Evolutionary conservation across 768 basidiomycete species (phyloP).

Genomic region (Sarcomyxa edulis): DNA sequence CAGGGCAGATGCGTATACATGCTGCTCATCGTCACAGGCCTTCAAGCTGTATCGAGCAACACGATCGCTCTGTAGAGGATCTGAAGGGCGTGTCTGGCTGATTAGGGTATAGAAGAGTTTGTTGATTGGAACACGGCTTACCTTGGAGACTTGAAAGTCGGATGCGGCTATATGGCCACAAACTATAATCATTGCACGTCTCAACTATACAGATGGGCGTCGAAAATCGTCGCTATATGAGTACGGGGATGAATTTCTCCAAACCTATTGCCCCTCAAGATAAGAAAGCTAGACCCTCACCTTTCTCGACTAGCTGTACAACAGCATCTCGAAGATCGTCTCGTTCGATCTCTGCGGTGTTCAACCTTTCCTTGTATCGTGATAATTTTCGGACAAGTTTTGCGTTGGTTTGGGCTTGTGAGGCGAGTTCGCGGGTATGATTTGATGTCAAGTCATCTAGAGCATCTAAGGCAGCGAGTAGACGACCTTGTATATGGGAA

Average conservation of each 20-base stretch:
- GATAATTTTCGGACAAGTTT: slow-evolving; percentile 7
- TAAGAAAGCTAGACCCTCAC: slow-evolving; percentile 29
- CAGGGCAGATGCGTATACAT: slow-evolving; percentile 36
- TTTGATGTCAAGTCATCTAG: slow-evolving; percentile 7
- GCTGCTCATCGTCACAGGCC: too few relatives aligned
- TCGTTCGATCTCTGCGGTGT: slow-evolving; percentile 30
- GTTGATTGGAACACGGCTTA: slow-evolving; percentile 17
- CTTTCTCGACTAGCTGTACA: slow-evolving; percentile 50
- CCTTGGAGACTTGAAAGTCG: slow-evolving; percentile 35
- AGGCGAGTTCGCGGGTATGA: slow-evolving; percentile 9
- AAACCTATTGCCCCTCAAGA: neutral
- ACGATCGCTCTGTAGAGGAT: too few relatives aligned
- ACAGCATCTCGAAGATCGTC: slow-evolving; percentile 55
- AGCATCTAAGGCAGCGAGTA: slow-evolving; percentile 12
- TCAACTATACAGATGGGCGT: slow-evolving; percentile 32
- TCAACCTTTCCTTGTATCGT: slow-evolving; percentile 4
- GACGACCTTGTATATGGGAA: slow-evolving; percentile 14
- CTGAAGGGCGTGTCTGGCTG: slow-evolving; percentile 1
- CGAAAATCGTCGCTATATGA: slow-evolving; percentile 4
- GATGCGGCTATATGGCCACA: slow-evolving; percentile 43
- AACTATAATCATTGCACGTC: slow-evolving; percentile 34
- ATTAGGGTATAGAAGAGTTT: neutral
- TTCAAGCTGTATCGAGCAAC: too few relatives aligned
- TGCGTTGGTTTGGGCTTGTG: slow-evolving; percentile 3
- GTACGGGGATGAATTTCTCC: slow-evolving; percentile 3